Evolutionary conservation across 192 early-diverging fungal species (phyloP).

Genomic region (Coemansia erecta): DNA sequence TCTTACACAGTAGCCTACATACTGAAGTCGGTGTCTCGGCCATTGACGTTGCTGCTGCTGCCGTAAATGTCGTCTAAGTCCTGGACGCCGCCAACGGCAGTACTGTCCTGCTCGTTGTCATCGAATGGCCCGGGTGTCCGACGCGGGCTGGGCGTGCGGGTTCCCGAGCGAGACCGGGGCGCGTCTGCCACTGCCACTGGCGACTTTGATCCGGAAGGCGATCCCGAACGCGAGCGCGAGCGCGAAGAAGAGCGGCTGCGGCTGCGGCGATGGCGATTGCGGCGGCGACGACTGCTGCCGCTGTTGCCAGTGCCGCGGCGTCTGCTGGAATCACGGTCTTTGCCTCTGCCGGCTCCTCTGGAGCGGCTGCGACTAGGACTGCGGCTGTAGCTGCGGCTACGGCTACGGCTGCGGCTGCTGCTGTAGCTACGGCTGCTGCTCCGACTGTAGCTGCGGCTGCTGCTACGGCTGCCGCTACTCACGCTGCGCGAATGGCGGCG

Average conservation of each 20-base stretch:
- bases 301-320: background rate
- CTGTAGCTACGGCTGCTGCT: constrained; percentile 9
- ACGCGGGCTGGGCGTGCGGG: constrained; percentile 45
- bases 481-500: constrained; percentile 6
- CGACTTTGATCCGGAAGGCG: constrained; percentile 7
- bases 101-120: constrained; percentile 6
- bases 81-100: no score
- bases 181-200: background rate
- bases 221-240: background rate
- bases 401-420: constrained; percentile 8
- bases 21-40: no score
- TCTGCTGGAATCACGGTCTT: background rate
- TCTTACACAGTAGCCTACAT: no score
- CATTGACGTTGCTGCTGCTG: no score
- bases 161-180: constrained; percentile 2
- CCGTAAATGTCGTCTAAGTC: no score
- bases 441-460: constrained; percentile 6
- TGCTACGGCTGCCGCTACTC: constrained; percentile 9
- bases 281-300: background rate
- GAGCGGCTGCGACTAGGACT: background rate
- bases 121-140: constrained; percentile 13
- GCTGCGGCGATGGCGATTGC: background rate
- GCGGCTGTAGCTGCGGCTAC: constrained; percentile 1
- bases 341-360: background rate
- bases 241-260: background rate